Conservation (phyloP, 129 eudicot genomes). For the Chrysanthemum lavandulifolium region DNA sequence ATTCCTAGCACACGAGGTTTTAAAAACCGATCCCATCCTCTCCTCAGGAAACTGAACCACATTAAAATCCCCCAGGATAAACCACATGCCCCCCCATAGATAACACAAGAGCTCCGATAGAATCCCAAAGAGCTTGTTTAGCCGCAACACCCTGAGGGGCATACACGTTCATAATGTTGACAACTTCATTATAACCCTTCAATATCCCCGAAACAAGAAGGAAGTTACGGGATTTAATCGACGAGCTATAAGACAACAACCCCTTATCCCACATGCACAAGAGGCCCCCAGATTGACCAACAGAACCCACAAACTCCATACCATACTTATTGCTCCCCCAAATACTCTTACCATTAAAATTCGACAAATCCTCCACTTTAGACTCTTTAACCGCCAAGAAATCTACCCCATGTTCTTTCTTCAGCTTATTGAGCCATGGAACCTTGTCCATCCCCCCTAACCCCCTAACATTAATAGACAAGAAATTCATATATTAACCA, state of each 20-base stretch:
- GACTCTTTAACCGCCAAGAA: not conserved
- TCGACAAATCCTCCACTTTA: not conserved
- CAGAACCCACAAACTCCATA: not conserved
- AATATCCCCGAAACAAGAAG: not conserved
- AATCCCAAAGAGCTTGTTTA: not conserved
- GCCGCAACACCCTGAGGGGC: not conserved
- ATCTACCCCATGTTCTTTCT: not conserved
- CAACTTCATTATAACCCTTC: not conserved
- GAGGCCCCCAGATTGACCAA: not conserved
- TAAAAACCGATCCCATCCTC: not conserved
- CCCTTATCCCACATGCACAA: not conserved
- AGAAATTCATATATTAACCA: not conserved
- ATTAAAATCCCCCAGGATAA: not conserved
- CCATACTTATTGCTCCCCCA: too few relatives aligned
- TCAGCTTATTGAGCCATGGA: not conserved
- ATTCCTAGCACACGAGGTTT: not conserved
- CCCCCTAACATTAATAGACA: not conserved
- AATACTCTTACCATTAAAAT: too few relatives aligned
- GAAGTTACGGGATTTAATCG: not conserved
- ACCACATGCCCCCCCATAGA: not conserved
- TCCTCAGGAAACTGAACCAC: not conserved
- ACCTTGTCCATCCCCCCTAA: not conserved
- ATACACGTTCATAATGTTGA: not conserved
- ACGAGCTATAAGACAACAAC: not conserved
- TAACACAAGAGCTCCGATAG: not conserved